Evolutionary conservation across 2,329 filamentous ascomycete species (phyloP).

Genomic region (Exophiala phaeomuriformis): DNA sequence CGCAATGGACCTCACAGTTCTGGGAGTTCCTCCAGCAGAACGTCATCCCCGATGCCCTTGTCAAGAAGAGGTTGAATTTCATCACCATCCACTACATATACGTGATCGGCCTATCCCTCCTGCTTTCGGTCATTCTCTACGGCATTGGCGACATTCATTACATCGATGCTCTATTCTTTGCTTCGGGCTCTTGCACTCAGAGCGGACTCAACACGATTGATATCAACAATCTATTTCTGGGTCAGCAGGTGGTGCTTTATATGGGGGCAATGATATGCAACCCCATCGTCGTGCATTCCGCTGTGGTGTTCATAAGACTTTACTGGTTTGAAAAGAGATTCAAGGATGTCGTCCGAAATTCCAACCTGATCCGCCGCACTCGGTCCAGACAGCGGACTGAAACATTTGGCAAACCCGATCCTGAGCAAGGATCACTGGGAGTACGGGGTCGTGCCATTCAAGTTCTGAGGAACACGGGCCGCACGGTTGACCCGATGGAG

Average conservation of each 20-base stretch:
- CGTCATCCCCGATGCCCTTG: conserved; percentile 34
- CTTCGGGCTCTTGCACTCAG: conserved; percentile 80
- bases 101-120: conserved; percentile 64
- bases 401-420: conserved; percentile 41
- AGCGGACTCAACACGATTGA: conserved; percentile 78
- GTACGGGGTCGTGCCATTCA: conserved; percentile 29
- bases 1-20: conserved; percentile 1
- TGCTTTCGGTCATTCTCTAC: conserved; percentile 72
- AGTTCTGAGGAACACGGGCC: conserved; percentile 27
- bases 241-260: conserved; percentile 67
- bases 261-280: conserved; percentile 66
- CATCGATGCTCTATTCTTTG: conserved; percentile 83
- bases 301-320: conserved; percentile 82
- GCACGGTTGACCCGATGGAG: background rate
- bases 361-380: conserved; percentile 58
- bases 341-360: conserved; percentile 70
- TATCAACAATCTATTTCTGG: conserved; percentile 59
- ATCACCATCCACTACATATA: conserved; percentile 57
- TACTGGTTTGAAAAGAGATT: conserved; percentile 99
- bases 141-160: conserved; percentile 59
- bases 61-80: conserved; percentile 38
- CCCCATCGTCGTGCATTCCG: conserved; percentile 75
- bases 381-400: conserved; percentile 44
- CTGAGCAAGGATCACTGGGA: conserved; percentile 19
- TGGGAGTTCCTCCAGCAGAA: conserved; percentile 30